A percentile compares a stretch with the other conserved stretches of the same genome.
phyloP scores from a whole-genome alignment of 345 rosid species.

The Turnera subulata region DNA sequence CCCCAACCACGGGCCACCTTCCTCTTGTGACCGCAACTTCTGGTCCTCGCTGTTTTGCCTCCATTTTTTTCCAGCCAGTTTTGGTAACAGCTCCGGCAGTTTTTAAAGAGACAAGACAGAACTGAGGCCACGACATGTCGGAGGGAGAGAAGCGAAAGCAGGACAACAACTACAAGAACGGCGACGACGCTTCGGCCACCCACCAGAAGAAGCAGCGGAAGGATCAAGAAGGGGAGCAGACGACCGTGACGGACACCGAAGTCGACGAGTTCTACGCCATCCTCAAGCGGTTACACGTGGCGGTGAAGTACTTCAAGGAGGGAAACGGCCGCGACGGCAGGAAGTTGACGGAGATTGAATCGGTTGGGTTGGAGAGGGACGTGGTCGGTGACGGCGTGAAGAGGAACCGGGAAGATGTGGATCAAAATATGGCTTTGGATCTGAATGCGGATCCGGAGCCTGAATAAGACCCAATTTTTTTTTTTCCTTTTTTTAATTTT shows the following conservation, averaged over 20 bases:
- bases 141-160: slow-evolving; percentile 15
- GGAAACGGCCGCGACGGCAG: neutral
- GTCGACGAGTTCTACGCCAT: slow-evolving; percentile 43
- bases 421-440: neutral
- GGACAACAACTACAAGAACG: neutral
- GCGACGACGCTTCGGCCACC: neutral
- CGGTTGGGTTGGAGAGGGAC: neutral
- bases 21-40: too few species aligned
- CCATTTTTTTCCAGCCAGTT: too few species aligned
- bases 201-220: slow-evolving; percentile 8
- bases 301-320: slow-evolving; percentile 28
- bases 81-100: too few species aligned
- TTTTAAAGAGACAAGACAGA: too few species aligned
- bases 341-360: neutral
- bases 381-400: neutral
- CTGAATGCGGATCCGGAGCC: slow-evolving; percentile 3
- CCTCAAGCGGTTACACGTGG: slow-evolving; percentile 29
- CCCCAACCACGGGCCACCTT: too few species aligned
- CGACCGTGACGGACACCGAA: slow-evolving; percentile 28
- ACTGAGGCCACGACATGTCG: slow-evolving; percentile 13
- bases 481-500: neutral
- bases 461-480: neutral
- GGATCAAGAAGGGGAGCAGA: neutral
- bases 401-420: neutral
- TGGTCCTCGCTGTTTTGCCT: too few species aligned